A percentile compares a stretch with the other conserved stretches of the same genome.
These are phyloP conservation scores for Basipetospora chlamydospora DNA, from an alignment of 2,329 filamentous ascomycete genomes.

Conservation along the genomic window DNA sequence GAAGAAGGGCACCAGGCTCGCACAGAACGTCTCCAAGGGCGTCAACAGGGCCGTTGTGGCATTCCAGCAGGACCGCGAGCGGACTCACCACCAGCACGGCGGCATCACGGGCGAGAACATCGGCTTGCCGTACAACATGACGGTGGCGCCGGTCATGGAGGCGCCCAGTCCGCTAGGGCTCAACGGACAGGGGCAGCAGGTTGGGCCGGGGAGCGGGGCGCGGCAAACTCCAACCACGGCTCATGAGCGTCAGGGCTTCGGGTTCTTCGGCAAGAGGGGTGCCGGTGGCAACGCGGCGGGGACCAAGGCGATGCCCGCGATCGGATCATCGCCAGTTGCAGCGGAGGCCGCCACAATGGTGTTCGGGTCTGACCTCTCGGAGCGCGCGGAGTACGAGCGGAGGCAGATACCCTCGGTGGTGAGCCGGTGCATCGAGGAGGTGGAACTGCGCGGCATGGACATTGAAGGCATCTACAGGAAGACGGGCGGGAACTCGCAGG, in stretches of 20 bases:
- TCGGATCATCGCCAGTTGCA: slow-evolving; percentile 21
- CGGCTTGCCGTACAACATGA: slow-evolving; percentile 58
- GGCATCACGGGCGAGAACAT: slow-evolving; percentile 47
- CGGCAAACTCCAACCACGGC: not conserved
- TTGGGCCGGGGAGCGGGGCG: slow-evolving; percentile 3
- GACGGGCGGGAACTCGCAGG: slow-evolving; percentile 81
- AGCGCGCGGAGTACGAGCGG: slow-evolving; percentile 77
- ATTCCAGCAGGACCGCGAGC: slow-evolving; percentile 45
- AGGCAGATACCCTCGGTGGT: slow-evolving; percentile 83
- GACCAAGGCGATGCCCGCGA: slow-evolving; percentile 24
- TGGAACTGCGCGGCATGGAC: slow-evolving; percentile 92
- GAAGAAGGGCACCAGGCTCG: slow-evolving; percentile 93
- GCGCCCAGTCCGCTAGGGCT: slow-evolving; percentile 20
- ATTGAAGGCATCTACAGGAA: slow-evolving; percentile 97
- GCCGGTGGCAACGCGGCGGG: slow-evolving; percentile 20
- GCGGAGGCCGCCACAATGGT: slow-evolving; percentile 46
- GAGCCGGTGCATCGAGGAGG: slow-evolving; percentile 88
- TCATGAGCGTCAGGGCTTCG: slow-evolving; percentile 48
- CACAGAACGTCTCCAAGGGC: slow-evolving; percentile 86
- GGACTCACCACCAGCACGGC: slow-evolving; percentile 29
- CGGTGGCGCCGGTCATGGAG: slow-evolving; percentile 36
- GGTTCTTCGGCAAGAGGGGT: slow-evolving; percentile 48
- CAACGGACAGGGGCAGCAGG: slow-evolving; percentile 14
- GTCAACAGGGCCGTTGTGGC: slow-evolving; percentile 83
- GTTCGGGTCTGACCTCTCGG: slow-evolving; percentile 79